These are phyloP conservation scores for Phytophthora foliorum DNA, from an alignment of 352 stramenopile genomes.

Conservation along the genomic window DNA sequence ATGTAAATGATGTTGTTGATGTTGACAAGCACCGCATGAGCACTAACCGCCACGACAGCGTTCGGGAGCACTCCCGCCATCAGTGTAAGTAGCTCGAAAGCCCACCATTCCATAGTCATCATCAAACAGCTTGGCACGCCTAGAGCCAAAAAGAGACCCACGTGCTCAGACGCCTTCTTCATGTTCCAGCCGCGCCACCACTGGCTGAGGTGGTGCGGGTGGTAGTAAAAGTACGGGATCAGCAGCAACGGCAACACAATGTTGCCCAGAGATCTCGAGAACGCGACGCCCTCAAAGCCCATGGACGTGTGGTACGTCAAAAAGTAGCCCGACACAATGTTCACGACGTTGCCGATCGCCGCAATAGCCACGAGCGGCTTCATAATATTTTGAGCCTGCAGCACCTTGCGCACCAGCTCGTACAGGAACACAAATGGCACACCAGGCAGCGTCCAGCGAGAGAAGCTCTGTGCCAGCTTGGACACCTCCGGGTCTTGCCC, in stretches of 20 bases:
- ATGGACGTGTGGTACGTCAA: slow-evolving; percentile 79
- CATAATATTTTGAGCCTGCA: slow-evolving; percentile 85
- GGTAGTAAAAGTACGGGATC: slow-evolving; percentile 63
- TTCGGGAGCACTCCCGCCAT: slow-evolving; percentile 61
- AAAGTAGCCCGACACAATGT: slow-evolving; percentile 63
- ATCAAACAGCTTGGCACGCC: slow-evolving; percentile 30
- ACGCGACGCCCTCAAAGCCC: slow-evolving; percentile 78
- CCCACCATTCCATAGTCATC: slow-evolving; percentile 78
- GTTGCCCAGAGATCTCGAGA: slow-evolving; percentile 65
- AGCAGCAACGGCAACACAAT: slow-evolving; percentile 58
- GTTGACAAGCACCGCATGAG: slow-evolving; percentile 72
- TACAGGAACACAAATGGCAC: slow-evolving; percentile 84
- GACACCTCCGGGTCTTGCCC: slow-evolving; percentile 64
- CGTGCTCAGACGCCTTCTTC: slow-evolving; percentile 36
- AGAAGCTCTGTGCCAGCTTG: slow-evolving; percentile 64
- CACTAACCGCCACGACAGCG: slow-evolving; percentile 59
- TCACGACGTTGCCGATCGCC: slow-evolving; percentile 71
- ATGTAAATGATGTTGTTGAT: slow-evolving; percentile 74
- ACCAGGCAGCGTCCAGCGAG: slow-evolving; percentile 62
- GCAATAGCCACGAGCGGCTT: slow-evolving; percentile 78
- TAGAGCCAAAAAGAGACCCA: slow-evolving; percentile 51
- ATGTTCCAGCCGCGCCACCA: slow-evolving; percentile 67
- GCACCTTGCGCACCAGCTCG: slow-evolving; percentile 82
- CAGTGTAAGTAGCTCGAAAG: slow-evolving; percentile 71
- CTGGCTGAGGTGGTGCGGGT: slow-evolving; percentile 40